Evolutionary conservation across 2,329 filamentous ascomycete genomes (phyloP).

Genomic region (Aspergillus jensenii): DNA sequence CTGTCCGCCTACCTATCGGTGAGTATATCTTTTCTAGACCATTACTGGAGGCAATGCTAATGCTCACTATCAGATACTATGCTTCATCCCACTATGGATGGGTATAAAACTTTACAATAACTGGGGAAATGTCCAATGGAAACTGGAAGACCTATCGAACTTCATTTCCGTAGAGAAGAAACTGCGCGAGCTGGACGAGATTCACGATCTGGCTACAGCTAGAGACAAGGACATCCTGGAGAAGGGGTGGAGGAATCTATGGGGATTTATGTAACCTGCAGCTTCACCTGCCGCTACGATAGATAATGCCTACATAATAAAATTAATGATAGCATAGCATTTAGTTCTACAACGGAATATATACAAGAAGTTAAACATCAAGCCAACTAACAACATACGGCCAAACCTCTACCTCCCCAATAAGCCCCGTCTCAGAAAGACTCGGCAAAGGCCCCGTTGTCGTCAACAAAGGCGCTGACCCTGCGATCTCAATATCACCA

Average conservation of each 20-base stretch:
- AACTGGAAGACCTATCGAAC: constrained; percentile 33
- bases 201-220: constrained; percentile 19
- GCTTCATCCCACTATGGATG: constrained; percentile 31
- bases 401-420: background rate
- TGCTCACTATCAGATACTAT: constrained; percentile 25
- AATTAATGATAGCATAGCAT: background rate
- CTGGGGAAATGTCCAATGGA: constrained; percentile 25
- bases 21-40: constrained; percentile 15
- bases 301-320: background rate
- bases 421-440: background rate
- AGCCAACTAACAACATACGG: background rate
- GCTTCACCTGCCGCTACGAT: too few species aligned
- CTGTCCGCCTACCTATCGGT: constrained; percentile 42
- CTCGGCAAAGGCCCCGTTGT: background rate
- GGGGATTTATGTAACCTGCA: constrained; percentile 8
- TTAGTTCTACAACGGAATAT: too few species aligned
- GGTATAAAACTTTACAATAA: constrained; percentile 24
- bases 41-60: background rate
- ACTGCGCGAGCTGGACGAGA: constrained; percentile 32
- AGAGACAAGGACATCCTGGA: background rate
- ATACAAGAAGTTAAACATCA: background rate
- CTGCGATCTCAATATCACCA: background rate
- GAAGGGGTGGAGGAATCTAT: constrained; percentile 16
- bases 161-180: constrained; percentile 27
- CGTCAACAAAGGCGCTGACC: background rate